Evolutionary conservation across 768 basidiomycete species (phyloP).

Genomic region (Hypsizygus marmoreus): DNA sequence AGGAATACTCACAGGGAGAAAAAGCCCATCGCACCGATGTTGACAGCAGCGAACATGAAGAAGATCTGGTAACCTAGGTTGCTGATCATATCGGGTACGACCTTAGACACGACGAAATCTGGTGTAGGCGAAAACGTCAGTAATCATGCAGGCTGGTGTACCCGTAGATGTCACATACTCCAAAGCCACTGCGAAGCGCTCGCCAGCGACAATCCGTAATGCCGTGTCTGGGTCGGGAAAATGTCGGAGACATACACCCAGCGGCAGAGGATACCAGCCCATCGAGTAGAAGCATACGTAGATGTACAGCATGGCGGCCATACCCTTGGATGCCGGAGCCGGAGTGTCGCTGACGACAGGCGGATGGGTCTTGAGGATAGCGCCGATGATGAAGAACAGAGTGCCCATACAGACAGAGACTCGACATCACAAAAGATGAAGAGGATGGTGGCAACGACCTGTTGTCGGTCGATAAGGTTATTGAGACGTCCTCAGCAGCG

Average conservation of each 20-base stretch:
- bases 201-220: conserved; percentile 76
- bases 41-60: conserved; percentile 75
- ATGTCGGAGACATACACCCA: conserved; percentile 80
- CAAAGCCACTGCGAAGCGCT: conserved; percentile 83
- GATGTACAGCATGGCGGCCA: conserved; percentile 86
- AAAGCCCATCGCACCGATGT: conserved; percentile 66
- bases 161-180: conserved; percentile 47
- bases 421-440: conserved; percentile 74
- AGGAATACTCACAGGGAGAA: conserved; percentile 58
- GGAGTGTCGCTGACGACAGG: conserved; percentile 33
- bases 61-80: conserved; percentile 74
- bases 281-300: conserved; percentile 89
- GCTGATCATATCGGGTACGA: conserved; percentile 64
- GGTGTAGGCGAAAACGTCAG: neutral
- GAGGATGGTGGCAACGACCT: conserved; percentile 60
- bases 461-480: conserved; percentile 51
- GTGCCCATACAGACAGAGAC: conserved; percentile 72
- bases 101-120: conserved; percentile 76
- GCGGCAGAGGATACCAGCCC: conserved; percentile 71
- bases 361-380: conserved; percentile 79
- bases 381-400: conserved; percentile 82
- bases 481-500: neutral
- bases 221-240: conserved; percentile 82
- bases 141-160: neutral
- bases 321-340: conserved; percentile 66